Conservation (phyloP, 1,139 yeast species). For the Pichia sp. region DNA sequence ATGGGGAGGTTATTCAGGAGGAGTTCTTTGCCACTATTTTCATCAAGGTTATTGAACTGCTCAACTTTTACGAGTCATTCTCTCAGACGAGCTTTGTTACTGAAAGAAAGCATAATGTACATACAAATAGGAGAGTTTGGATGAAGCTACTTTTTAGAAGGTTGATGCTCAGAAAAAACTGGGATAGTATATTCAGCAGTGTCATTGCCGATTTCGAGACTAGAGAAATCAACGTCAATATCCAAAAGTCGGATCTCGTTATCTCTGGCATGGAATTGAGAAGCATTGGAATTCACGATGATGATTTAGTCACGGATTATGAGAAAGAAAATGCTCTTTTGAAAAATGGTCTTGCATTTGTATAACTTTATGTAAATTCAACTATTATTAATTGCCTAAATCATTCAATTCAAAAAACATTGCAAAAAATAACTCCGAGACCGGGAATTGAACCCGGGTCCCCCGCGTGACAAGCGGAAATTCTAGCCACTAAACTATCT, state of each 20-base stretch:
- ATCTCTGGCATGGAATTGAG: neutral
- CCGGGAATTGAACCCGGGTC: conserved; percentile 16
- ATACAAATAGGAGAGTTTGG: conserved; percentile 1
- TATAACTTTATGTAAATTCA: neutral
- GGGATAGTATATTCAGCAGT: neutral
- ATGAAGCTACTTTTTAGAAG: conserved; percentile 6
- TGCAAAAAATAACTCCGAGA: conserved; percentile 12
- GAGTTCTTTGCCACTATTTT: neutral
- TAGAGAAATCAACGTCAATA: neutral
- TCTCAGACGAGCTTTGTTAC: no score
- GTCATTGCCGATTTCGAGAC: neutral
- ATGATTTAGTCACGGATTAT: neutral
- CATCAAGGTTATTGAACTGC: neutral
- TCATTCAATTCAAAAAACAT: neutral
- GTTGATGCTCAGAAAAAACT: neutral
- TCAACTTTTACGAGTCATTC: neutral
- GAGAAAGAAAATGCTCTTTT: conserved; percentile 3
- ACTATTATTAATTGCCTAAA: no score
- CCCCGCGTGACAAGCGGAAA: conserved; percentile 16
- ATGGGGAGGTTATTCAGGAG: neutral
- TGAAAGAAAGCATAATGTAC: neutral
- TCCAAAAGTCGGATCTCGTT: neutral
- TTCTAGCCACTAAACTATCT: conserved; percentile 16
- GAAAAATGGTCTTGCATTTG: neutral
- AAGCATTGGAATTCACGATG: neutral